Evolutionary conservation across 2,329 filamentous ascomycete genomes (phyloP).

Genomic region (Diaporthe capsici): DNA sequence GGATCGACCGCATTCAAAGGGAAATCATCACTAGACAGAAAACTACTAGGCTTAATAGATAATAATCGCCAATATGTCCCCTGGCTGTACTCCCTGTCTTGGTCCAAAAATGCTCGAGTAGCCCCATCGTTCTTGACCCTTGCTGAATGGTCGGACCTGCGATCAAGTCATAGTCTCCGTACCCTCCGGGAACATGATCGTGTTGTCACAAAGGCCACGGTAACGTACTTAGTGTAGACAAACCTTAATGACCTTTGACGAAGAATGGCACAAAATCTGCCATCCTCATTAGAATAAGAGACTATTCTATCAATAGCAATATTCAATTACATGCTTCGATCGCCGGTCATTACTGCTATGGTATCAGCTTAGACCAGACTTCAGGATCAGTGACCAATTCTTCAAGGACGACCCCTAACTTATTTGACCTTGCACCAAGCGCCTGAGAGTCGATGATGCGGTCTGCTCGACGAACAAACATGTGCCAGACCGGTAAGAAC

Average conservation of each 20-base stretch:
- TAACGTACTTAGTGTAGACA: too few relatives aligned
- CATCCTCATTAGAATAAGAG: too few relatives aligned
- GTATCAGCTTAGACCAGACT: not conserved
- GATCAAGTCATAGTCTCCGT: too few relatives aligned
- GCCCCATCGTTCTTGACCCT: not conserved
- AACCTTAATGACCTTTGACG: too few relatives aligned
- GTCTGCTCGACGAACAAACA: not conserved
- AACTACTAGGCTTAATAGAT: not conserved
- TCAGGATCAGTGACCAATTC: not conserved
- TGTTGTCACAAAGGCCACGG: too few relatives aligned
- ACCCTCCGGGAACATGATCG: too few relatives aligned
- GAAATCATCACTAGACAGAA: not conserved
- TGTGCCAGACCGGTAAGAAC: not conserved
- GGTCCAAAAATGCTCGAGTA: not conserved
- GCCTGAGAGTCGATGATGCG: not conserved
- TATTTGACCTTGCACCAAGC: not conserved
- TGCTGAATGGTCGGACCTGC: too few relatives aligned
- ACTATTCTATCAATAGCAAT: too few relatives aligned
- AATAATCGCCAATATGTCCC: not conserved
- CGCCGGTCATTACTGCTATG: too few relatives aligned
- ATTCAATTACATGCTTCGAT: too few relatives aligned
- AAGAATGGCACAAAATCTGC: too few relatives aligned
- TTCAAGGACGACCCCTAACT: not conserved
- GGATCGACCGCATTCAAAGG: not conserved
- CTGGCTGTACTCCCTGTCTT: not conserved